A percentile compares a stretch with the other conserved stretches of the same genome.
phyloP scores from a whole-genome alignment of 208 protist species.

The Leishmania turanica region DNA sequence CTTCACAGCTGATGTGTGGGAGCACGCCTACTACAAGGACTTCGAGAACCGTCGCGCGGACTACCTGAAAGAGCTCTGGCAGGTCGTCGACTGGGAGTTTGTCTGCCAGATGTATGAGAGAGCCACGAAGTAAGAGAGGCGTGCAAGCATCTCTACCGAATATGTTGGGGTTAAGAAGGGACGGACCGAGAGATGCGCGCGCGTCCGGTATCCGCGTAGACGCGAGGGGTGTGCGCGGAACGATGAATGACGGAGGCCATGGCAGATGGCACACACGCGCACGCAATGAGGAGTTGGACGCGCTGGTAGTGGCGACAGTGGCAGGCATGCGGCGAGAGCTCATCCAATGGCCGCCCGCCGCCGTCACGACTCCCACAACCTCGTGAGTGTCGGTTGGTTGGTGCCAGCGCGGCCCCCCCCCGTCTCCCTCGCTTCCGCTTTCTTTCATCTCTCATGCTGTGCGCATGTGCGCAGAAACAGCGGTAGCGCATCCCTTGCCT shows the following conservation, averaged over 20 bases:
- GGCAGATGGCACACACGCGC: neutral
- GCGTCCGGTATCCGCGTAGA: neutral
- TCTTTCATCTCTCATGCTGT: too few species aligned
- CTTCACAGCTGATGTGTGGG: slow-evolving; percentile 93
- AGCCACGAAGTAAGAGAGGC: slow-evolving; percentile 40
- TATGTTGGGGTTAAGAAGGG: neutral
- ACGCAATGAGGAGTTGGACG: neutral
- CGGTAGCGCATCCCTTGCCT: neutral
- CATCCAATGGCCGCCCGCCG: neutral
- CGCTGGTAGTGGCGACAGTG: neutral
- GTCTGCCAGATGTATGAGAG: slow-evolving; percentile 57
- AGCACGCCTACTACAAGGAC: slow-evolving; percentile 96
- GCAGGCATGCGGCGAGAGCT: neutral
- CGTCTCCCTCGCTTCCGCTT: too few species aligned
- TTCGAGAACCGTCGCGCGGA: slow-evolving; percentile 91
- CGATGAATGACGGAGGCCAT: neutral
- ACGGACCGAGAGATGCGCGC: neutral
- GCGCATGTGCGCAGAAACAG: neutral
- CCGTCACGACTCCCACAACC: neutral
- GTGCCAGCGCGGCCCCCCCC: neutral
- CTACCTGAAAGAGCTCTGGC: slow-evolving; percentile 91
- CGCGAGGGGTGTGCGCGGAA: neutral
- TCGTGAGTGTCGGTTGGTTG: neutral
- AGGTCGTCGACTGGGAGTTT: slow-evolving; percentile 91
- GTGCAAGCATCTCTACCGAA: neutral